Percentiles rank a stretch among this genome's conserved stretches.
Evolutionary conservation across 2,329 filamentous ascomycete genomes (phyloP).

Genomic region (Chaetomium olivaceum): DNA sequence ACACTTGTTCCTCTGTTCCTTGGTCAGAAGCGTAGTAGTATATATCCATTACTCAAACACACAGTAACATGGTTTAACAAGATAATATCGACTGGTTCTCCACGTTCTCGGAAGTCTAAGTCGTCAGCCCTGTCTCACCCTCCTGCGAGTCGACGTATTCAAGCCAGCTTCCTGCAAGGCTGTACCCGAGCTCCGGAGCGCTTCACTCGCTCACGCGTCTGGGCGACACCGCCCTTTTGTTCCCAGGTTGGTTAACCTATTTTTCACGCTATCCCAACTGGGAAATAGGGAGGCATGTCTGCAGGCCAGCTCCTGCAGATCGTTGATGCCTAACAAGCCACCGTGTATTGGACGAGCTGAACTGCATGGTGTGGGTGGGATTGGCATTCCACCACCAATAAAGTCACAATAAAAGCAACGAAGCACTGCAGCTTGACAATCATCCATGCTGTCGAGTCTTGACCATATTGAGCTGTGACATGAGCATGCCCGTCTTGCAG

Average conservation of each 20-base stretch:
- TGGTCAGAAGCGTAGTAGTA: neutral
- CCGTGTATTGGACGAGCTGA: neutral
- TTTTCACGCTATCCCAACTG: neutral
- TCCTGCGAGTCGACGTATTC: neutral
- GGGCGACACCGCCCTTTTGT: too few species aligned
- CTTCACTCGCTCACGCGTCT: neutral
- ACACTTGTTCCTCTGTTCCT: too few species aligned
- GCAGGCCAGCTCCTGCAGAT: neutral
- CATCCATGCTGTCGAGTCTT: neutral
- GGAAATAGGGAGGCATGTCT: neutral
- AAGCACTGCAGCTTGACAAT: neutral
- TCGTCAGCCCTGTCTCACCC: neutral
- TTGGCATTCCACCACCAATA: neutral
- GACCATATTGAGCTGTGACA: neutral
- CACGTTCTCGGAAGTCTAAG: neutral
- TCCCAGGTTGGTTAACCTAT: neutral
- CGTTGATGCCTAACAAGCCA: neutral
- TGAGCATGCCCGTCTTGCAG: neutral
- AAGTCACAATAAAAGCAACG: neutral
- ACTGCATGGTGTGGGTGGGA: neutral
- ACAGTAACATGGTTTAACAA: neutral
- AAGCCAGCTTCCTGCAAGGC: neutral
- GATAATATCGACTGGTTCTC: neutral
- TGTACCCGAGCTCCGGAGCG: neutral
- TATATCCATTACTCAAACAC: neutral